phyloP scores from a whole-genome alignment of 2,329 filamentous ascomycete species.

The Thielaviopsis populi region DNA sequence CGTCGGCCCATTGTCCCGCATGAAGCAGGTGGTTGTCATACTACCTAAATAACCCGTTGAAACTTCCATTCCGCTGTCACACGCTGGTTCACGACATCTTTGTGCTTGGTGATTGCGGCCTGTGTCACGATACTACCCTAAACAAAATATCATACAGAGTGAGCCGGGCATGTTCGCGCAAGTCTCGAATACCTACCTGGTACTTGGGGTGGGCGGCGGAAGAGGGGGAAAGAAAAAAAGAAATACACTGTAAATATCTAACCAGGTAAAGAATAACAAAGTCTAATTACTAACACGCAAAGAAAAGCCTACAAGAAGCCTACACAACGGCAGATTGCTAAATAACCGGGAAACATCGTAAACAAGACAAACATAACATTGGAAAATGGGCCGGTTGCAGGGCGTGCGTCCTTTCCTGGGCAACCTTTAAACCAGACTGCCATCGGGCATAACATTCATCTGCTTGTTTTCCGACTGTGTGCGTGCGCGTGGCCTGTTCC shows the following conservation, averaged over 20 bases:
- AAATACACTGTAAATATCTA: neutral
- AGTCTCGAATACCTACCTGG: no score
- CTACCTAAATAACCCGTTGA: neutral
- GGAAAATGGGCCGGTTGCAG: no score
- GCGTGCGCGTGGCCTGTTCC: slow-evolving; percentile 12
- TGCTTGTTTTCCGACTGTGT: slow-evolving; percentile 15
- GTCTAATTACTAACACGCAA: neutral
- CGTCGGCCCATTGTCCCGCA: neutral
- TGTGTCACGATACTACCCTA: no score
- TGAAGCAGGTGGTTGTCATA: neutral
- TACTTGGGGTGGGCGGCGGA: neutral
- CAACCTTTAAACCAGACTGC: slow-evolving; percentile 15
- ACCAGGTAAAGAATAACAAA: neutral
- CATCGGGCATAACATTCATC: slow-evolving; percentile 13
- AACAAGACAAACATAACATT: neutral
- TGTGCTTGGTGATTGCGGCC: neutral
- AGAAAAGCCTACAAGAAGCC: neutral
- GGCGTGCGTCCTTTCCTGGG: no score
- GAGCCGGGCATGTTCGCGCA: neutral
- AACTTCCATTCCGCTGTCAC: neutral
- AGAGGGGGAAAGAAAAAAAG: neutral
- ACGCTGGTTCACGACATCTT: neutral
- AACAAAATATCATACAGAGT: neutral
- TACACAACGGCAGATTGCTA: neutral
- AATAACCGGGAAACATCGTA: neutral